Percentiles rank a stretch among this genome's conserved stretches.
phyloP scores from a whole-genome alignment of 2,329 filamentous ascomycete genomes.

The Sarocladium oryzae region DNA sequence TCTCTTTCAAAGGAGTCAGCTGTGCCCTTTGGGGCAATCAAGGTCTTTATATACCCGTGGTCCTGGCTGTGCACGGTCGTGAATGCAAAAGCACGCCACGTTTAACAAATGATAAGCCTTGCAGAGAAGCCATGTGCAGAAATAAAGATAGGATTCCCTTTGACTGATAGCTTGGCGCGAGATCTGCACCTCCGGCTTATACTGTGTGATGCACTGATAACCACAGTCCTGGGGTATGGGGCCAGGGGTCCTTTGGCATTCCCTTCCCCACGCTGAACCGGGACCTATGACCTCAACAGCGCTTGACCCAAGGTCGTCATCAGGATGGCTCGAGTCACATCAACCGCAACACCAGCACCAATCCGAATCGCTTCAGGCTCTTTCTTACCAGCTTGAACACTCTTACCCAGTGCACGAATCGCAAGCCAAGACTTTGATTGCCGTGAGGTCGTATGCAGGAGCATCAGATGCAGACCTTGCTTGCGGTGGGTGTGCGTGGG shows the following conservation, averaged over 20 bases:
- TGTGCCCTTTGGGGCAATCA: not conserved
- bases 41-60: not conserved
- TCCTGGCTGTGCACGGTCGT: not conserved
- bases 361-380: no score
- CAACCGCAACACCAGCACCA: no score
- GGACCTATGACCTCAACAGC: no score
- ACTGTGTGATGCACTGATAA: not conserved
- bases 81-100: not conserved
- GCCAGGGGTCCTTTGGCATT: not conserved
- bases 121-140: not conserved
- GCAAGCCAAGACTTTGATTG: not conserved
- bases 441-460: not conserved
- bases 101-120: not conserved
- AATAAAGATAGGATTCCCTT: not conserved
- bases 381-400: no score
- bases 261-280: not conserved
- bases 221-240: not conserved
- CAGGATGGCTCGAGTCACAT: no score
- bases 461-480: not conserved
- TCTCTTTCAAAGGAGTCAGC: not conserved
- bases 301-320: no score
- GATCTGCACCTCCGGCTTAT: not conserved
- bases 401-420: not conserved
- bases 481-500: not conserved
- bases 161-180: constrained; percentile 8